phyloP scores from a whole-genome alignment of 2,329 filamentous ascomycete species.

The Ascocoryne sarcoides region DNA sequence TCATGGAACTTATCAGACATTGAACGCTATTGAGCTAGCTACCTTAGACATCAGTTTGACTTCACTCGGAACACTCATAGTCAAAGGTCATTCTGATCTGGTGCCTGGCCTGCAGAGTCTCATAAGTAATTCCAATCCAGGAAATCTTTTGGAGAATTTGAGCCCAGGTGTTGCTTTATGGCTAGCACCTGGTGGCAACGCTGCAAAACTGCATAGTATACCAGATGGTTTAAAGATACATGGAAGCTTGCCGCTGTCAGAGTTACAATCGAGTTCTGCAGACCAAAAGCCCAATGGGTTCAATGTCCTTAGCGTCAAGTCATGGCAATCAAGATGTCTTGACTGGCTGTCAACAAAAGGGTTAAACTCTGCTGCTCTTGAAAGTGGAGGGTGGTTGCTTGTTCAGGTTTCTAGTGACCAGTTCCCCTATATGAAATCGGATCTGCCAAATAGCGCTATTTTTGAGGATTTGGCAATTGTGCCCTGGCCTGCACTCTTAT shows the following conservation, averaged over 20 bases:
- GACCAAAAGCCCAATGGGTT: slow-evolving; percentile 12
- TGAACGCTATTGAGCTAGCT: slow-evolving; percentile 20
- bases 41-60: slow-evolving; percentile 27
- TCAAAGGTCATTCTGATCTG: slow-evolving; percentile 25
- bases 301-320: slow-evolving; percentile 18
- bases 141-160: slow-evolving; percentile 6
- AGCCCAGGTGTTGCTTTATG: slow-evolving; percentile 21
- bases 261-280: slow-evolving; percentile 12
- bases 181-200: slow-evolving; percentile 27
- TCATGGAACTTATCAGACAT: slow-evolving; percentile 2
- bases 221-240: slow-evolving; percentile 17
- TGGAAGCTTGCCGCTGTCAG: slow-evolving; percentile 11
- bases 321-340: slow-evolving; percentile 26
- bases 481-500: slow-evolving; percentile 28
- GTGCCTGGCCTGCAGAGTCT: slow-evolving; percentile 21
- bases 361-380: slow-evolving; percentile 19
- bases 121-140: slow-evolving; percentile 1
- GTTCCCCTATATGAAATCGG: slow-evolving; percentile 16
- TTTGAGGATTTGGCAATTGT: slow-evolving; percentile 23
- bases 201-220: slow-evolving; percentile 23
- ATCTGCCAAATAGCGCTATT: slow-evolving; percentile 17
- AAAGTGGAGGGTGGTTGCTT: slow-evolving; percentile 27
- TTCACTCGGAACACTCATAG: slow-evolving; percentile 25
- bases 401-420: slow-evolving; percentile 23
- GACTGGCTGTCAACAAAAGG: slow-evolving; percentile 27